Percentiles rank a stretch among this genome's conserved stretches.
Conservation (phyloP, 2,329 filamentous ascomycete genomes). For the Thelonectria rubi region DNA sequence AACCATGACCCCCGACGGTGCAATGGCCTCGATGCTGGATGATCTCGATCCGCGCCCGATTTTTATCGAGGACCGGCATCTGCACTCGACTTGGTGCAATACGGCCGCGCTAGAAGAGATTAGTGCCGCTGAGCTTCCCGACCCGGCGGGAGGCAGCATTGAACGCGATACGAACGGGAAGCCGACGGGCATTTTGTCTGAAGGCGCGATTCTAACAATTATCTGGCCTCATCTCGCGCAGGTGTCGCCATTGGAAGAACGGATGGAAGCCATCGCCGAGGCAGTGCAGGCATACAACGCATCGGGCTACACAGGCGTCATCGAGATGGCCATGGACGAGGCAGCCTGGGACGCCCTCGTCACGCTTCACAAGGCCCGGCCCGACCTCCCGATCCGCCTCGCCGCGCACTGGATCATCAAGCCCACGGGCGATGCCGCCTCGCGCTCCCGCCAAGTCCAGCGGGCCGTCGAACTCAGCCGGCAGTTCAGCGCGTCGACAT, state of each 20-base stretch:
- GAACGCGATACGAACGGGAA: conserved; percentile 57
- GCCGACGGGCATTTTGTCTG: conserved; percentile 58
- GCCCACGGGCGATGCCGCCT: conserved; percentile 48
- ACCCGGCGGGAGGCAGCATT: conserved; percentile 61
- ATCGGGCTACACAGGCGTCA: conserved; percentile 57
- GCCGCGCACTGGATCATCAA: conserved; percentile 56
- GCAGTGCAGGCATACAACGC: conserved; percentile 55
- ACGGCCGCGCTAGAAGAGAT: conserved; percentile 59
- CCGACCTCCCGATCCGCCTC: conserved; percentile 50
- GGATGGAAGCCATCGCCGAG: conserved; percentile 50
- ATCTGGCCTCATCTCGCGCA: conserved; percentile 62
- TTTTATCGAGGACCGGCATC: conserved; percentile 63
- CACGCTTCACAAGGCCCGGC: conserved; percentile 44
- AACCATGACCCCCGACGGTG: conserved; percentile 53
- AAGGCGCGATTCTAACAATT: conserved; percentile 58
- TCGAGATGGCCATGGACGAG: conserved; percentile 65
- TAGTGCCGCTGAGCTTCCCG: conserved; percentile 52
- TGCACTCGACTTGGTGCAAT: conserved; percentile 67
- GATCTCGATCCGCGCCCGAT: conserved; percentile 63
- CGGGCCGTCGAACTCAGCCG: conserved; percentile 53
- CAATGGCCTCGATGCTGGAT: conserved; percentile 56
- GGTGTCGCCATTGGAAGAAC: conserved; percentile 53
- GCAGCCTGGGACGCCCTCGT: conserved; percentile 54
- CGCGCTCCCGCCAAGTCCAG: conserved; percentile 51
- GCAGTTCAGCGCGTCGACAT: conserved; percentile 35